phyloP scores from a whole-genome alignment of 129 eudicot species.

The Erigeron canadensis region DNA sequence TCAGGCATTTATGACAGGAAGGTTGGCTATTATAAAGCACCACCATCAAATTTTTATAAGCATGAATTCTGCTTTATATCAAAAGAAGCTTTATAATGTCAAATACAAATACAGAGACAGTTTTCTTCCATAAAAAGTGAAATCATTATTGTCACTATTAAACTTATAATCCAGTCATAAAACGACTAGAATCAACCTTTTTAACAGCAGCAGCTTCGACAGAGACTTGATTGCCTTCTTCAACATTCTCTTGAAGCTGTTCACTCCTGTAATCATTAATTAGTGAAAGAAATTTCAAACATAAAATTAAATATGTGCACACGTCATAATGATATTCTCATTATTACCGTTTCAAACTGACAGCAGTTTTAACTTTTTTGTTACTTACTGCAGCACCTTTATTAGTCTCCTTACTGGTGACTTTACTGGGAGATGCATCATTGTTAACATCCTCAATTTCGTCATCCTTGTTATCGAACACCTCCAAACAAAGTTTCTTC shows the following conservation, averaged over 20 bases:
- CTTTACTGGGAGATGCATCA: not conserved
- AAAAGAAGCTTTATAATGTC: not conserved
- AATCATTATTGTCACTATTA: not conserved
- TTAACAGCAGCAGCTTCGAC: slow-evolving; percentile 36
- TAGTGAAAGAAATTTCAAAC: not conserved
- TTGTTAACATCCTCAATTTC: slow-evolving; percentile 13
- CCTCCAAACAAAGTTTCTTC: slow-evolving; percentile 48
- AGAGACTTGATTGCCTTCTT: slow-evolving; percentile 36
- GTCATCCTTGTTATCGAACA: slow-evolving; percentile 33
- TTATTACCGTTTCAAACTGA: slow-evolving; percentile 42
- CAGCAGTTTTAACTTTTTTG: slow-evolving; percentile 26
- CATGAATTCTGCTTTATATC: not conserved
- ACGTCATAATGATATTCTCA: slow-evolving; percentile 3
- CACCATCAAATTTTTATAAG: slow-evolving; percentile 1
- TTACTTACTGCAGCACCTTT: slow-evolving; percentile 30
- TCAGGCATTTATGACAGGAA: slow-evolving; percentile 1
- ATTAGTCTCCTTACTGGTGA: slow-evolving; percentile 16
- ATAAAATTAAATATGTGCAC: not conserved
- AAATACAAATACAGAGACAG: not conserved
- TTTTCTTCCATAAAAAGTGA: slow-evolving; percentile 8
- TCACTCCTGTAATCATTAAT: slow-evolving; percentile 35
- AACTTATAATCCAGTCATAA: slow-evolving; percentile 20
- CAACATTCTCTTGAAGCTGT: slow-evolving; percentile 45
- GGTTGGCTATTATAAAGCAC: slow-evolving; percentile 2
- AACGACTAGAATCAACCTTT: slow-evolving; percentile 52